phyloP scores from a whole-genome alignment of 2,329 filamentous ascomycete genomes.

The Zymoseptoria ardabiliae region DNA sequence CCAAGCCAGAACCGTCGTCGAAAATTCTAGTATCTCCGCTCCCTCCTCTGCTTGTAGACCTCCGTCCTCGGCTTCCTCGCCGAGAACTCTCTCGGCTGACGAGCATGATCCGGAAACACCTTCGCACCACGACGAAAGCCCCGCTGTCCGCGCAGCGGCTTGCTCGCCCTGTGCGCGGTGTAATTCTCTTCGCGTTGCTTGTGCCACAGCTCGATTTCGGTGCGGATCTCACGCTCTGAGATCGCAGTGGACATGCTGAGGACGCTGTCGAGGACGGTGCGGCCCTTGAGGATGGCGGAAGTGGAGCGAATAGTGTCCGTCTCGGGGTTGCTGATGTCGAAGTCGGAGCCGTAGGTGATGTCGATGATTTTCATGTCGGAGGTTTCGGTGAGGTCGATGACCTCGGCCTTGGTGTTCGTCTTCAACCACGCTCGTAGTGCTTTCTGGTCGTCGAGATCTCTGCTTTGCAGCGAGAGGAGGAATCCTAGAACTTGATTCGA shows the following conservation, averaged over 20 bases:
- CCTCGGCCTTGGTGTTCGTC: background rate
- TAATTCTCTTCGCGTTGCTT: background rate
- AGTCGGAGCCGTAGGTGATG: background rate
- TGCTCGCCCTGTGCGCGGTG: background rate
- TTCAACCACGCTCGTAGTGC: background rate
- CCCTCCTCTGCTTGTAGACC: too few species aligned
- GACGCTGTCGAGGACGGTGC: background rate
- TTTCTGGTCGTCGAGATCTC: background rate
- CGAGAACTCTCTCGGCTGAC: background rate
- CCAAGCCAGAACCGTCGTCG: too few species aligned
- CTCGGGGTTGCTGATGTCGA: background rate
- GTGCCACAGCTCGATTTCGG: background rate
- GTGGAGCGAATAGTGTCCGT: background rate
- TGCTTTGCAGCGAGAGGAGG: constrained; percentile 7
- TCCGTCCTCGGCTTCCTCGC: too few species aligned
- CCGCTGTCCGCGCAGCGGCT: background rate
- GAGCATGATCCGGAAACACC: background rate
- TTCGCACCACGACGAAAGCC: background rate
- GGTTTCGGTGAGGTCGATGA: background rate
- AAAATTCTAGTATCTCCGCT: too few species aligned
- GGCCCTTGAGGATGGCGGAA: background rate
- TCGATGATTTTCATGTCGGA: background rate
- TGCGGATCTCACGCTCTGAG: background rate
- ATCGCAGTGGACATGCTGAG: background rate
- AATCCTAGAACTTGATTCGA: background rate